Base-by-base conservation (phyloP, 2,329 filamentous ascomycete genomes). In the Diaporthe sp. region DNA sequence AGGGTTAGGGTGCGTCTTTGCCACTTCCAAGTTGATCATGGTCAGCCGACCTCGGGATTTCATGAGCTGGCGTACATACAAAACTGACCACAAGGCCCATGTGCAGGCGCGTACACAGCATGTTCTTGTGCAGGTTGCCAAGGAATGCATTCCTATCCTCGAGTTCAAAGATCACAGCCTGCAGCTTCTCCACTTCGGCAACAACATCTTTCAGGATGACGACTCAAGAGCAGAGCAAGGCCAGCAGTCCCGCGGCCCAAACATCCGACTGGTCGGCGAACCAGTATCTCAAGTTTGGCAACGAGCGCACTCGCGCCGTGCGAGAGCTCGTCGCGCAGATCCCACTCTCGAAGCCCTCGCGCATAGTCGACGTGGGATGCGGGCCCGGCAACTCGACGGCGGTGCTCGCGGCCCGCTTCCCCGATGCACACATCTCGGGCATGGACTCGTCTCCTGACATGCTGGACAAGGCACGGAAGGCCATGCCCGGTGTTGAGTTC, bases 371-470 rank as follows among this genome's bases (percentile, higher is more conserved):
- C 76, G 83, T 92, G 1, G 90, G 90, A 78, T 92, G 90, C 80
- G 90, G 90, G 0, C 90, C 90, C 0, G 90, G 88, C 7, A 92
- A 91, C 82, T 90, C 88, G 3, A 92, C 90, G 0, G 81, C 82
- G 1, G 86, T 88, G 1, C 84, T 92, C 2, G 81, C 82, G 6
- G 78, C 80, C 3, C 84, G 84, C 6, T 92, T 88, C 79, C 88
- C 90, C 0, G 61, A 81, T 5, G 87, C 90, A 0, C 75, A 79
- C 0, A 78, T 92, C 58, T 83, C 83, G 0, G 90, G 89, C 13
- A 84, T 92, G 61, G 90, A 92, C 78, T 87, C 87, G 0, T 90
- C 87, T 0, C 85, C 86, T 0, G 87, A 90, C 77, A 92, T 92
- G 90, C 84, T 92, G 7, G 75, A 79, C 1, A 86, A 86, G 70